A percentile compares a stretch with the other conserved stretches of the same genome.
These are phyloP conservation scores for Cyberlindnera meyerae DNA, from an alignment of 805 yeast genomes.

Conservation along the genomic window DNA sequence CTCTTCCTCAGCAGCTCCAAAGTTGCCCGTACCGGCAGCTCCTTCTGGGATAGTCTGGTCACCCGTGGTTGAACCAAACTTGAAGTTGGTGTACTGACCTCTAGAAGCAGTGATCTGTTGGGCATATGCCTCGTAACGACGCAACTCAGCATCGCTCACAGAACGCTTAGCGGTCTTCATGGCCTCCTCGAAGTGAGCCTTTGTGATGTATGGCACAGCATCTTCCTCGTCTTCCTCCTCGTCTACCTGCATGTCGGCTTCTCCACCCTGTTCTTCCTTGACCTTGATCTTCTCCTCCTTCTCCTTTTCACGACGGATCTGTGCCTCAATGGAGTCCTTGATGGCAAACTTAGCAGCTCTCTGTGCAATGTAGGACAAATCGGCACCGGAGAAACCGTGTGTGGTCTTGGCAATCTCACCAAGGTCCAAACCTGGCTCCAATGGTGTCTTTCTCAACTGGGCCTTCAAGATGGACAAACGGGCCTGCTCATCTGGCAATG, in stretches of 20 bases:
- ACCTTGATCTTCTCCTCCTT: slow-evolving; percentile 37
- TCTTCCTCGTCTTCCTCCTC: slow-evolving; percentile 71
- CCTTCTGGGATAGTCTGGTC: slow-evolving; percentile 35
- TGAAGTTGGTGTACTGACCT: slow-evolving; percentile 88
- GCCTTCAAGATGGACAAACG: slow-evolving; percentile 91
- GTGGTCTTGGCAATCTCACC: slow-evolving; percentile 87
- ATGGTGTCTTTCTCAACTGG: slow-evolving; percentile 96
- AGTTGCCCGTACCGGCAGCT: slow-evolving; percentile 39
- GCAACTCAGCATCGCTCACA: slow-evolving; percentile 93
- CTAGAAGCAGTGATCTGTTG: slow-evolving; percentile 95
- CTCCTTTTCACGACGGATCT: slow-evolving; percentile 40
- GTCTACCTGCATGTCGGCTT: slow-evolving; percentile 42
- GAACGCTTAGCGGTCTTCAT: slow-evolving; percentile 99
- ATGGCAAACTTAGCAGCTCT: slow-evolving; percentile 98
- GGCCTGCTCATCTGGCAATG: slow-evolving; percentile 94
- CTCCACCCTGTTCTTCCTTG: slow-evolving; percentile 42
- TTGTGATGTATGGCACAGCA: slow-evolving; percentile 92
- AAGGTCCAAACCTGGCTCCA: slow-evolving; percentile 94
- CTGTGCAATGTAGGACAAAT: slow-evolving; percentile 93
- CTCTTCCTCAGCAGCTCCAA: slow-evolving; percentile 53
- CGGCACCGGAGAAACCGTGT: slow-evolving; percentile 99
- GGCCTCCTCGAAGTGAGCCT: slow-evolving; percentile 95
- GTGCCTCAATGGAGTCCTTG: slow-evolving; percentile 94
- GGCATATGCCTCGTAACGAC: slow-evolving; percentile 98
- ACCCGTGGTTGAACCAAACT: slow-evolving; percentile 47